phyloP scores from a whole-genome alignment of 257 asterid species.

The Penstemon barbatus region DNA sequence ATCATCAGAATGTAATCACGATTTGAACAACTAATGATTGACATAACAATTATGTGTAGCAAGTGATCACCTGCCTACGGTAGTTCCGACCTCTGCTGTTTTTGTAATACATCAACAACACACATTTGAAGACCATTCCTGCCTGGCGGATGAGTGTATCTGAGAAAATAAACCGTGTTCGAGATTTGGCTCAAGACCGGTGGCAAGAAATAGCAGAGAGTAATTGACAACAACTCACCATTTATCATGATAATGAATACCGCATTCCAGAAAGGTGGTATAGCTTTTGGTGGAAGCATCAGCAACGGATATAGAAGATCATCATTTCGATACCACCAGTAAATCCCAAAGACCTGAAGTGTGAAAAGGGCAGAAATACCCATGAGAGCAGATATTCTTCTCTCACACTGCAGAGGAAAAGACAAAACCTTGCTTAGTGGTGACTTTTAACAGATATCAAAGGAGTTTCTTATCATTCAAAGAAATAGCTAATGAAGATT shows the following conservation, averaged over 20 bases:
- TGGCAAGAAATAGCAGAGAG: conserved; percentile 18
- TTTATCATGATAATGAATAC: conserved; percentile 84
- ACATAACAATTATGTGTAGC: neutral
- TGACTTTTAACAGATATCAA: conserved; percentile 9
- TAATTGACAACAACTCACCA: conserved; percentile 49
- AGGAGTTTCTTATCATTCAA: conserved; percentile 6
- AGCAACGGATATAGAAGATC: conserved; percentile 65
- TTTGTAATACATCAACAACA: conserved; percentile 67
- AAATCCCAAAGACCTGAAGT: conserved; percentile 64
- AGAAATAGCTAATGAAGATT: conserved; percentile 11
- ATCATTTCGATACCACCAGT: conserved; percentile 82
- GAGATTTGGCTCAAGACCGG: conserved; percentile 14
- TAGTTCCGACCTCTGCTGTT: conserved; percentile 73
- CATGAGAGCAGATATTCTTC: conserved; percentile 53
- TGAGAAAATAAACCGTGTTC: conserved; percentile 31
- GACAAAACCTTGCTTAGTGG: conserved; percentile 23
- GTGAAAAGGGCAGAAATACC: conserved; percentile 52
- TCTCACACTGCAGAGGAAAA: conserved; percentile 64
- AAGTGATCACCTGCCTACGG: conserved; percentile 66
- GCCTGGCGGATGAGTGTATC: conserved; percentile 85
- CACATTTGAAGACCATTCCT: conserved; percentile 71
- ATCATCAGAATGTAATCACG: conserved; percentile 22
- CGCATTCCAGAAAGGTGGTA: conserved; percentile 93
- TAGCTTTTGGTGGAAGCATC: conserved; percentile 83
- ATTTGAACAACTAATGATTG: neutral